Base-by-base conservation (phyloP, 768 basidiomycete genomes). In the Collybia mongolica region DNA sequence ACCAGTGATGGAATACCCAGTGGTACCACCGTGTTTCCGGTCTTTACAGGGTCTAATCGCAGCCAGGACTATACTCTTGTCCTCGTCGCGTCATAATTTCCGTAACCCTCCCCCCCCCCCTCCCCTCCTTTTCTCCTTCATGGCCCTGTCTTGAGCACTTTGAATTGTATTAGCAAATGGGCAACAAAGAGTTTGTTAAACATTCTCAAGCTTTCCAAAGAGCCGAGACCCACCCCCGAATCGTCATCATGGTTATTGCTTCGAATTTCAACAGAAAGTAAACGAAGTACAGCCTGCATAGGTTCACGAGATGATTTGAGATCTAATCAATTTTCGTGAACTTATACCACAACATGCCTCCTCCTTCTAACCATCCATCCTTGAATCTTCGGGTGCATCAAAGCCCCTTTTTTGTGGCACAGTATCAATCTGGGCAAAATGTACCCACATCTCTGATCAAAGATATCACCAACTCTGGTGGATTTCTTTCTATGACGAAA, bases 401-500 rank as follows among this genome's bases (percentile, higher is more conserved):
- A 2, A 64, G 71, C 18, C 63, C 68, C 0, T 82, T 79, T 60
- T 77, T 73, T 51, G 71, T 81, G 22, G 55, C 74, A 28, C 72
- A 79, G 55, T 62, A 81, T 24, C 60, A 70, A 39, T 58, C 63
- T 12, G 63, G 69, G n/a, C 51, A 69, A 47, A 60, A 65, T 26
- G 56, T 77, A 44, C 73, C 72, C 18, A 53, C 63, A 14, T 65
- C 63, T 44, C 44, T 75, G 5, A 42, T 78, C 15, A 63, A 66
- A 40, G 59, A 65, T 42, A 47, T 66, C 19, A 64, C 60, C 11
- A 55, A 58, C 35, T 60, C 59, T 26, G 64, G 45, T 23, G 15
- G 59, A 11, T 71, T 85, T 57, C 61, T 84, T 48, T 84, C 80
- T 1, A 65, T 86, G 32, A 85, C 84, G 22, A 69, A 78, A 42